Evolutionary conservation across 2,329 filamentous ascomycete genomes (phyloP), one percentile per base, ranked within the genome.

Genomic region (Penicillium sp.): DNA sequence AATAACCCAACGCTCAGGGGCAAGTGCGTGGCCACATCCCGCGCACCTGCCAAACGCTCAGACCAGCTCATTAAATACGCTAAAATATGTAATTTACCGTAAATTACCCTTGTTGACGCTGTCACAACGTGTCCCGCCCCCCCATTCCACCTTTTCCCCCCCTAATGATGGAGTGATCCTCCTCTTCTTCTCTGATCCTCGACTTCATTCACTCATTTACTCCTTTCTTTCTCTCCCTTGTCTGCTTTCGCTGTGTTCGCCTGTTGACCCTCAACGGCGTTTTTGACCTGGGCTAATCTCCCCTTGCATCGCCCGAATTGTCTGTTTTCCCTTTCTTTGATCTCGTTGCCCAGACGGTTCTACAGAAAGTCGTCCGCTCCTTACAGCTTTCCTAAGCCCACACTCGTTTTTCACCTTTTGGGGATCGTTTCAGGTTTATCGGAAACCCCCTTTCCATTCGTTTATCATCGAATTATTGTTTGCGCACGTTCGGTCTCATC

Each of bases 131-230:
- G 61, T 58, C 44, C 62, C 57, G 56, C 61, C 48, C 60, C 57
- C 58, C 61, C 56, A 55, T 59, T 60, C 54, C 47, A 49, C 22
- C 34, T 49, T 49, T 50, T 55, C 50, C 53, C 56, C 51, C 54
- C 50, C 50, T 42, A 50, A 47, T 51, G 44, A 46, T 46, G 44
- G 20, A 60, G 29, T 44, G 48, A 35, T 51, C 38, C 37, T 47
- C 18, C 22, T 40, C 43, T 37, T 50, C 53, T 42, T 53, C 53
- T 42, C 45, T 52, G 18, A 50, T 58, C 56, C 51, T 57, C 40
- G 31, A 57, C 48, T 58, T 63, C 59, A 63, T 64, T 65, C 59
- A 65, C 58, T 59, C 57, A 67, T 65, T 61, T 59, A 61, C 57
- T 66, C 61, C 58, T 63, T 66, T 64, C 49, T 62, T 65, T 65